Evolutionary conservation across 2,329 filamentous ascomycete species (phyloP), one percentile per base, ranked within the genome.

Genomic region (Bimuria novae-zelandiae): DNA sequence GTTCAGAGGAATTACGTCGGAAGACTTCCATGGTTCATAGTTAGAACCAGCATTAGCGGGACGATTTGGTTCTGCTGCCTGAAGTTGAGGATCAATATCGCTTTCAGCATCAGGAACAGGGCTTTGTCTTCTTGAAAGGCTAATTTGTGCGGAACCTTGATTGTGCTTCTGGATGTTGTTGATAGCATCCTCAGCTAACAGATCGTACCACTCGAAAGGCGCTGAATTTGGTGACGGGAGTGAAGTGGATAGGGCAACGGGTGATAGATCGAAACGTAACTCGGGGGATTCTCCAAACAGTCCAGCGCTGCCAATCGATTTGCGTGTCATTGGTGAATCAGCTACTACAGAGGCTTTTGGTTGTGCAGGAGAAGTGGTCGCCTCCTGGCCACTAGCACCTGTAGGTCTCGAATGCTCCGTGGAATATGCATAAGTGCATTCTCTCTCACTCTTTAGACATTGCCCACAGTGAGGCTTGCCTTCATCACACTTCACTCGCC

Each of bases 401-500:
- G 55, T 35, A 37, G 52, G 22, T 17, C 41, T 49, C 17, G 47
- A 17, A 37, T 49, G 21, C 29, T 65, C 59, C 29, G 43, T 58
- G n/a, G 47, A 22, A 3, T 59, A 51, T 22, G 58, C 69, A 62
- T 77, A 79, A 12, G 73, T 59, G 57, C 77, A 80, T 50, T 73
- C 70, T 54, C 77, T 73, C 40, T 72, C 68, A 35, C 72, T 75
- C 58, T 78, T 79, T 14, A 68, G 61, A 62, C 77, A 80, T 57
- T 74, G 75, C 32, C 72, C 72, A 57, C 78, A 80, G 27, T 70
- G 63, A 12, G 76, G 78, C 55, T 73, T 76, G 30, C 68, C 68
- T 65, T 81, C 79, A 56, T 80, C 79, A 61, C 79, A 82, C 67
- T 82, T 82, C 62, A 80, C 78, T 54, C 80, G 76, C 51, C 79